These are phyloP conservation scores for Aspergillus pseudoglaucus DNA, from an alignment of 2,329 filamentous ascomycete species.

Conservation along the genomic window DNA sequence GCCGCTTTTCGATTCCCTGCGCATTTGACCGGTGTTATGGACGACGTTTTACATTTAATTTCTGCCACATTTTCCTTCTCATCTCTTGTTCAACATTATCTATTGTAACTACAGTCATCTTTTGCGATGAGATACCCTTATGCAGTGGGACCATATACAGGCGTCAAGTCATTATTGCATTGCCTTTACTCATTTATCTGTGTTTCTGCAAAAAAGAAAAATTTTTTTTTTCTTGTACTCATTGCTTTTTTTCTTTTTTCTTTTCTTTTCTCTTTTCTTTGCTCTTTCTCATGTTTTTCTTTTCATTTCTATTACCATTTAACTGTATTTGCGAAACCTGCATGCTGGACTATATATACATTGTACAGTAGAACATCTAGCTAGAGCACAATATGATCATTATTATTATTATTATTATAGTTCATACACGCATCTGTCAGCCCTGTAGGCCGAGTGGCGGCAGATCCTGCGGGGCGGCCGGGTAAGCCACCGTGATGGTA, in stretches of 20 bases:
- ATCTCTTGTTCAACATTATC: constrained; percentile 3
- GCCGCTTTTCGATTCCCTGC: background rate
- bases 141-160: constrained; percentile 18
- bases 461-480: too few species aligned
- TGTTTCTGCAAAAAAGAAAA: constrained; percentile 1
- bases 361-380: too few species aligned
- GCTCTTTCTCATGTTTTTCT: background rate
- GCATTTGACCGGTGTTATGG: background rate
- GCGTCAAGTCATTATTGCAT: constrained; percentile 11
- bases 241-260: background rate
- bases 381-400: too few species aligned
- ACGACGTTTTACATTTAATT: background rate
- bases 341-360: too few species aligned
- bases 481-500: too few species aligned
- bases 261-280: background rate
- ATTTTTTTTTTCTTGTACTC: background rate
- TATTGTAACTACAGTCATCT: constrained; percentile 10
- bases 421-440: too few species aligned
- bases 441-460: too few species aligned
- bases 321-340: too few species aligned
- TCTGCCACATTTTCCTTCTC: background rate
- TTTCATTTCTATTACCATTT: background rate
- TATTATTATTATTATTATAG: too few species aligned
- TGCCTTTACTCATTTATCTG: background rate
- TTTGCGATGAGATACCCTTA: constrained; percentile 16